These are phyloP conservation scores for Fusarium tricinctum DNA, from an alignment of 2,329 filamentous ascomycete species.

Conservation along the genomic window DNA sequence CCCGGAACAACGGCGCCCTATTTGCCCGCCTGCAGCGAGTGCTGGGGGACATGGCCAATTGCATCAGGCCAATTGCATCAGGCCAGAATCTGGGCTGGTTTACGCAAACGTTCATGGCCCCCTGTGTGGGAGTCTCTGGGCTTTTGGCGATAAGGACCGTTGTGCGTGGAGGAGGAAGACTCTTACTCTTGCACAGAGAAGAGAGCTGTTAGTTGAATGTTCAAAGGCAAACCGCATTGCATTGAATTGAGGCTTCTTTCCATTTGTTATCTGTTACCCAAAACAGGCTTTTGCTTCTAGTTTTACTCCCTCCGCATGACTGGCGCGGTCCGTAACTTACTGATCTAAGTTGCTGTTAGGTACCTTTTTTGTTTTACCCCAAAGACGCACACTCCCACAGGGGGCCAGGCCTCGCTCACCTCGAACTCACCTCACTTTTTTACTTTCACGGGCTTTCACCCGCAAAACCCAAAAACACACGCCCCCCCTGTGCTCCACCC, in stretches of 20 bases:
- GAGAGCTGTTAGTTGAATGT: constrained; percentile 2
- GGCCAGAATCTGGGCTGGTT: constrained; percentile 48
- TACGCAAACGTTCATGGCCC: constrained; percentile 43
- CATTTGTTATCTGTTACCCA: constrained; percentile 5
- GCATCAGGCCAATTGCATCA: constrained; percentile 52
- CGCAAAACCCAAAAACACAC: constrained; percentile 21
- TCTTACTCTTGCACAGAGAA: constrained; percentile 26
- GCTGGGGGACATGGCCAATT: constrained; percentile 42
- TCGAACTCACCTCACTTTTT: constrained; percentile 25
- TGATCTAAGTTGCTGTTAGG: constrained; percentile 38
- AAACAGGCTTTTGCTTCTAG: constrained; percentile 34
- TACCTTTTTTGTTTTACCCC: constrained; percentile 31
- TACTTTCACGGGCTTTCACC: constrained; percentile 12
- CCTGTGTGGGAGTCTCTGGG: constrained; percentile 1
- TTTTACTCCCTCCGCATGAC: constrained; percentile 17
- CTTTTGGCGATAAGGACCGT: constrained; percentile 33
- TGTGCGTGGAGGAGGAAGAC: constrained; percentile 8
- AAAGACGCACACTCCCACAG: constrained; percentile 40
- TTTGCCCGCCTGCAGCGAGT: constrained; percentile 47
- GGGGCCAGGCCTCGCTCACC: constrained; percentile 29
- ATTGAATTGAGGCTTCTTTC: neutral
- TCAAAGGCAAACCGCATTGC: constrained; percentile 17
- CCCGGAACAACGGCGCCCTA: constrained; percentile 47
- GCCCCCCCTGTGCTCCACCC: constrained; percentile 42
- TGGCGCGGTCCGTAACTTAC: constrained; percentile 25